Percentiles rank a stretch among this genome's conserved stretches.
These are phyloP conservation scores for Roridomyces roridus DNA, from an alignment of 768 basidiomycete genomes.

Conservation along the genomic window DNA sequence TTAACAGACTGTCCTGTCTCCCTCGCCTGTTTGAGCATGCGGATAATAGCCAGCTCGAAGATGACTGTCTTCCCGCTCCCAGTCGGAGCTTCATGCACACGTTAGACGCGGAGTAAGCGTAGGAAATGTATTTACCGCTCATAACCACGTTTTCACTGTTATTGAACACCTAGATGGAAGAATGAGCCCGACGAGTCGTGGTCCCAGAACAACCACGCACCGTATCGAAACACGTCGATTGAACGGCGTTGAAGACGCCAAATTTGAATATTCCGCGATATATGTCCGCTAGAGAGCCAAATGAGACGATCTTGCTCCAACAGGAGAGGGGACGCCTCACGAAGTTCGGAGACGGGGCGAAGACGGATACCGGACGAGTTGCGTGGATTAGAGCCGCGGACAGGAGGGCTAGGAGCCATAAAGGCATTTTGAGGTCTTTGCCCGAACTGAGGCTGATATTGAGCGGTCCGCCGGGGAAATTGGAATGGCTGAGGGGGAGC, in stretches of 20 bases:
- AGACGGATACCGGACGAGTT: constrained; percentile 55
- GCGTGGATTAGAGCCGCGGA: constrained; percentile 35
- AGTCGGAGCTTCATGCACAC: constrained; percentile 76
- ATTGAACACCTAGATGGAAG: constrained; percentile 54
- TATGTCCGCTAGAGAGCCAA: constrained; percentile 66
- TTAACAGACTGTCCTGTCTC: constrained; percentile 49
- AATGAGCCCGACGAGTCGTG: not conserved
- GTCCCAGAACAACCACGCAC: constrained; percentile 46
- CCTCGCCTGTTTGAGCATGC: constrained; percentile 59
- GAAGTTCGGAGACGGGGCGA: constrained; percentile 75
- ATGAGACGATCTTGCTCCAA: constrained; percentile 14
- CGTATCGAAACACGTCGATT: constrained; percentile 80
- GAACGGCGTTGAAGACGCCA: constrained; percentile 89
- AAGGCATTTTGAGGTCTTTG: not conserved
- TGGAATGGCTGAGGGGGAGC: constrained; percentile 8
- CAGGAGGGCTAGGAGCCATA: not conserved
- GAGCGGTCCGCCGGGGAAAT: not conserved
- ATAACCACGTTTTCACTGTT: constrained; percentile 77
- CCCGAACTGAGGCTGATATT: not conserved
- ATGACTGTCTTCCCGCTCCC: constrained; percentile 96
- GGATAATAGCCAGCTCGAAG: constrained; percentile 90
- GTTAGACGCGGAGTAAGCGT: constrained; percentile 1
- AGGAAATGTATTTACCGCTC: constrained; percentile 53
- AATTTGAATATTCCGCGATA: constrained; percentile 88
- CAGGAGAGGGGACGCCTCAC: constrained; percentile 54